Percentiles rank a stretch among this genome's conserved stretches.
Conservation (phyloP, 2,329 filamentous ascomycete species). For the Aspergillus quadricinctus region DNA sequence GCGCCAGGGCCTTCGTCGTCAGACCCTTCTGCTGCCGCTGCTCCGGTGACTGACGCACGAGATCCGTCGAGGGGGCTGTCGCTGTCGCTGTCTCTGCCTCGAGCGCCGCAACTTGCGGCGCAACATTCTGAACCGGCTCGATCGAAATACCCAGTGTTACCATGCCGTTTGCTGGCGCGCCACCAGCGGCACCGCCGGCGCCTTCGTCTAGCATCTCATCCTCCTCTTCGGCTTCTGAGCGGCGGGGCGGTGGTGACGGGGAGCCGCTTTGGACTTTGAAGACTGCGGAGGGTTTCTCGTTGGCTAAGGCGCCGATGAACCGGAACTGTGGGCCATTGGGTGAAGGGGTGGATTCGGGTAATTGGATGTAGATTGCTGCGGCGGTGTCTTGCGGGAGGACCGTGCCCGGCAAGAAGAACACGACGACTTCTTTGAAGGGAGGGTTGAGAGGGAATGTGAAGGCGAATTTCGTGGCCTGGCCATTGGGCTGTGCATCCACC, state of each 20-base stretch:
- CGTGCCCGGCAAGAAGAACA: slow-evolving; percentile 80
- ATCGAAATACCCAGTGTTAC: slow-evolving; percentile 77
- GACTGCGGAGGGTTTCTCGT: slow-evolving; percentile 86
- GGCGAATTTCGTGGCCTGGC: slow-evolving; percentile 59
- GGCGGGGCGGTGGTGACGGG: slow-evolving; percentile 17
- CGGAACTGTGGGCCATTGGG: slow-evolving; percentile 58
- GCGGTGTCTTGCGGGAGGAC: slow-evolving; percentile 70
- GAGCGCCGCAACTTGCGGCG: slow-evolving; percentile 61
- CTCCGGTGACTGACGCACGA: slow-evolving; percentile 26
- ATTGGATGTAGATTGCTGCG: slow-evolving; percentile 83
- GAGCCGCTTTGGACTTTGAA: slow-evolving; percentile 62
- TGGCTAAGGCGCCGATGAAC: slow-evolving; percentile 83
- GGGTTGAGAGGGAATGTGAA: slow-evolving; percentile 63
- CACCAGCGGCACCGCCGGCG: slow-evolving; percentile 23
- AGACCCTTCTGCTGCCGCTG: slow-evolving; percentile 38
- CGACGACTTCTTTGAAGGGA: slow-evolving; percentile 68
- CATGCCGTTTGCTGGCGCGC: slow-evolving; percentile 35
- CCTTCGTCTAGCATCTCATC: slow-evolving; percentile 47
- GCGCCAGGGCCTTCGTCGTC: slow-evolving; percentile 75
- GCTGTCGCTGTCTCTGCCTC: slow-evolving; percentile 22
- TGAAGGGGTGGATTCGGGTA: slow-evolving; percentile 45
- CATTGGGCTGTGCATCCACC: slow-evolving; percentile 49
- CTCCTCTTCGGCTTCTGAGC: slow-evolving; percentile 33
- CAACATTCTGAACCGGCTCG: slow-evolving; percentile 70
- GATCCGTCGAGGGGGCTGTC: slow-evolving; percentile 15